These are phyloP conservation scores for Ogataea nitratoaversa DNA, from an alignment of 805 yeast genomes.

Conservation along the genomic window DNA sequence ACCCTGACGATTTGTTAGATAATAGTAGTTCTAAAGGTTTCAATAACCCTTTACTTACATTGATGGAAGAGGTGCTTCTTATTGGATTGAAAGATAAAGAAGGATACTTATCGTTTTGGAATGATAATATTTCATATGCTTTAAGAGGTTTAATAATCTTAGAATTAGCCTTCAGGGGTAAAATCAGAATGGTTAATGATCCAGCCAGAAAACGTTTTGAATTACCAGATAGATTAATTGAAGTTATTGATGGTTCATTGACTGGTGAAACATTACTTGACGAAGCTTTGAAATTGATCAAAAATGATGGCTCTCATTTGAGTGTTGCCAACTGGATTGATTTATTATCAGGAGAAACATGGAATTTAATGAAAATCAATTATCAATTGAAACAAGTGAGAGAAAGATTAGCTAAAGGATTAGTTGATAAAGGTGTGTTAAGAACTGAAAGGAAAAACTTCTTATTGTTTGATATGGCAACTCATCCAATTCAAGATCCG, in stretches of 20 bases:
- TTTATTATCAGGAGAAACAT: conserved; percentile 89
- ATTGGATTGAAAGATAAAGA: conserved; percentile 94
- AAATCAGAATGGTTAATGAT: conserved; percentile 84
- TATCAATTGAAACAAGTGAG: conserved; percentile 97
- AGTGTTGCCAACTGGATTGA: conserved; percentile 92
- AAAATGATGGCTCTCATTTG: conserved; percentile 70
- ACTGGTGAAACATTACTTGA: conserved; percentile 96
- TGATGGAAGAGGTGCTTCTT: conserved; percentile 94
- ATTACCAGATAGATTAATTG: conserved; percentile 79
- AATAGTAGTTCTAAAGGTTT: conserved; percentile 31
- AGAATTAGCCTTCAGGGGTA: conserved; percentile 88
- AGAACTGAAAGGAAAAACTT: conserved; percentile 95
- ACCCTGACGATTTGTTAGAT: conserved; percentile 60
- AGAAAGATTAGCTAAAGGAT: conserved; percentile 92
- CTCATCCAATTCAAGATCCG: conserved; percentile 91
- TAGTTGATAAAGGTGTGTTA: conserved; percentile 93
- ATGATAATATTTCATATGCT: conserved; percentile 94
- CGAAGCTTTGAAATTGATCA: conserved; percentile 89
- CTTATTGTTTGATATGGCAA: conserved; percentile 95
- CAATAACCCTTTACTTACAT: conserved; percentile 68
- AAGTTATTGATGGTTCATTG: conserved; percentile 77
- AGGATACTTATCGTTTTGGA: conserved; percentile 96
- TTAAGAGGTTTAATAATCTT: conserved; percentile 89
- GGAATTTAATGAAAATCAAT: conserved; percentile 92
- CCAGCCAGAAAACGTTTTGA: conserved; percentile 89